Percentiles rank a stretch among this genome's conserved stretches.
phyloP scores from a whole-genome alignment of 2,329 filamentous ascomycete genomes.

The Fonsecaea multimorphosa region DNA sequence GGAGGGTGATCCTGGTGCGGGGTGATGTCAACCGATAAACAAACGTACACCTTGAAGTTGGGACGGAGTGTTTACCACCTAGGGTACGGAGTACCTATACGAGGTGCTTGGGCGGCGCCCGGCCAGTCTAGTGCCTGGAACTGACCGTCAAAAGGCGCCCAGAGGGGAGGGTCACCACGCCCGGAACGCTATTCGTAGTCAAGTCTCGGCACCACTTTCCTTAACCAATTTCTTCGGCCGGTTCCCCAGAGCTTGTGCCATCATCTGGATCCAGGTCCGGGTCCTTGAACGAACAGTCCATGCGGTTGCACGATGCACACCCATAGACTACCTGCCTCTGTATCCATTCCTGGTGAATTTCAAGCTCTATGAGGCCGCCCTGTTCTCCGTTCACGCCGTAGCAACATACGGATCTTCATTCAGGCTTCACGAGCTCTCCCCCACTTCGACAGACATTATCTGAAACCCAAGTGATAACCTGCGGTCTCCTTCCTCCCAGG shows the following conservation, averaged over 20 bases:
- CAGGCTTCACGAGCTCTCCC: background rate
- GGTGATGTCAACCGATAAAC: slow-evolving; percentile 29
- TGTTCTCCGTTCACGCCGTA: background rate
- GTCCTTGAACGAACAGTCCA: background rate
- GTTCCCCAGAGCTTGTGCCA: slow-evolving; percentile 3
- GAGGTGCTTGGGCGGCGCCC: background rate
- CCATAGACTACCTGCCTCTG: background rate
- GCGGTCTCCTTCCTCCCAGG: background rate
- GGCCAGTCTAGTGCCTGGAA: background rate
- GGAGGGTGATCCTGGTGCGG: slow-evolving; percentile 16
- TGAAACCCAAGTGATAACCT: background rate
- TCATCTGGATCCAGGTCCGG: background rate
- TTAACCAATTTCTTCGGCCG: slow-evolving; percentile 8
- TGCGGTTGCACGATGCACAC: background rate
- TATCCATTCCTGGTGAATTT: background rate
- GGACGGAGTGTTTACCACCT: background rate
- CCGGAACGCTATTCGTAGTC: background rate
- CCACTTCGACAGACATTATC: background rate
- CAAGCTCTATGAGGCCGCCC: background rate
- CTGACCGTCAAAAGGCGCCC: background rate
- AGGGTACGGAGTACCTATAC: no score
- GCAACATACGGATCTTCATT: background rate
- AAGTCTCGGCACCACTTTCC: slow-evolving; percentile 1
- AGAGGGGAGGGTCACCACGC: background rate
- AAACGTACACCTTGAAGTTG: slow-evolving; percentile 2